Percentiles rank a stretch among this genome's conserved stretches.
phyloP scores from a whole-genome alignment of 768 basidiomycete species.

The Russula vinacea region DNA sequence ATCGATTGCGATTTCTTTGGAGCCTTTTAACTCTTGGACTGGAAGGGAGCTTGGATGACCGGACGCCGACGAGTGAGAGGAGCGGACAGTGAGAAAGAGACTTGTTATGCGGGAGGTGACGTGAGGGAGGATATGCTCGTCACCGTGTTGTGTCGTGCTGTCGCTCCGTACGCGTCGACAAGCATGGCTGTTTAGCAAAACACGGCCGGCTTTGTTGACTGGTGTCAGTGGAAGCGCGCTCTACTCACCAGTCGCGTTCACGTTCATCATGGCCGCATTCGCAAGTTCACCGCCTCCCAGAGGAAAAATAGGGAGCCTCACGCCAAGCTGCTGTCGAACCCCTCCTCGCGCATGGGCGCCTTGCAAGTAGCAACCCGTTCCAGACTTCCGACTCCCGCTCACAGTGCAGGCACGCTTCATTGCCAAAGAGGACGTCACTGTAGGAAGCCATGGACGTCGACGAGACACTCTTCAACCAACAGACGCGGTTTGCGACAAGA shows the following conservation, averaged over 20 bases:
- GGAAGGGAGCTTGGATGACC: constrained; percentile 36
- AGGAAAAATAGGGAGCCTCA: constrained; percentile 26
- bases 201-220: neutral
- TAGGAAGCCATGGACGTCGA: constrained; percentile 62
- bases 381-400: constrained; percentile 46
- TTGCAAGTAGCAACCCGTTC: constrained; percentile 38
- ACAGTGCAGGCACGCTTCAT: constrained; percentile 36
- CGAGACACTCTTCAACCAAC: constrained; percentile 43
- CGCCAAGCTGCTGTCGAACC: constrained; percentile 33
- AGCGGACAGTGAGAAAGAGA: constrained; percentile 40
- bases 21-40: constrained; percentile 45
- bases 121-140: constrained; percentile 36
- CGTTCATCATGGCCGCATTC: constrained; percentile 26
- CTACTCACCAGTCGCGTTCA: neutral
- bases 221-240: neutral
- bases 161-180: constrained; percentile 73
- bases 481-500: constrained; percentile 38
- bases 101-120: constrained; percentile 34
- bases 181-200: constrained; percentile 51
- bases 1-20: constrained; percentile 62
- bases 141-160: constrained; percentile 47
- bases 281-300: constrained; percentile 28
- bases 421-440: constrained; percentile 46
- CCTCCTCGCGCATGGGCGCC: constrained; percentile 34
- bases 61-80: constrained; percentile 30